Conservation (phyloP, 345 rosid species). For the Brassica incana region DNA sequence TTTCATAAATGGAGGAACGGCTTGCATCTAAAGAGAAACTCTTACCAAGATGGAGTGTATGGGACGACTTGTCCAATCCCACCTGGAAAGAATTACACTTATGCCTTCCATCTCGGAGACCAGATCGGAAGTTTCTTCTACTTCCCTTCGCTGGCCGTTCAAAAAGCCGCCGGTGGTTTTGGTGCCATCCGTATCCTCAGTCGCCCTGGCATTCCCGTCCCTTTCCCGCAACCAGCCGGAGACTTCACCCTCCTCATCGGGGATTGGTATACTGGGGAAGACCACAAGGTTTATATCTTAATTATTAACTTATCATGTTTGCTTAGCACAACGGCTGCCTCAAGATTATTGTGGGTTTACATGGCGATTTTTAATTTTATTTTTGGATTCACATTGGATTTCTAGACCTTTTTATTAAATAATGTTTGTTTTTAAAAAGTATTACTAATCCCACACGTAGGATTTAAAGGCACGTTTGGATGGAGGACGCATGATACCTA, state of each 20-base stretch:
- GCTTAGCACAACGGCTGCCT: not conserved
- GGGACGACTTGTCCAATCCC: conserved; percentile 98
- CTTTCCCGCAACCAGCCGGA: conserved; percentile 72
- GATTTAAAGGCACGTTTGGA: conserved; percentile 52
- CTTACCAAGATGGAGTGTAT: conserved; percentile 78
- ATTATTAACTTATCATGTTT: not conserved
- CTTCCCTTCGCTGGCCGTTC: conserved; percentile 83
- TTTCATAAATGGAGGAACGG: conserved; percentile 64
- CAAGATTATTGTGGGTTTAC: not conserved
- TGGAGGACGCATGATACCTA: conserved; percentile 54
- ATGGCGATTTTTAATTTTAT: not conserved
- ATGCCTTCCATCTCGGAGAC: conserved; percentile 74
- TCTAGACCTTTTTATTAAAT: not conserved
- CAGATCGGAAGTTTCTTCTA: conserved; percentile 91
- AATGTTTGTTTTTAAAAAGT: not conserved
- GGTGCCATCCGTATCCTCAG: conserved; percentile 82
- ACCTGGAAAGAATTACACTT: conserved; percentile 84
- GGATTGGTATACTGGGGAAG: conserved; percentile 62
- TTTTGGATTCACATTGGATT: not conserved
- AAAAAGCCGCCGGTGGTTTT: conserved; percentile 92
- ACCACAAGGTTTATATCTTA: conserved; percentile 55
- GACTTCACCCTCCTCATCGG: conserved; percentile 81
- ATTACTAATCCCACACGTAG: conserved; percentile 36
- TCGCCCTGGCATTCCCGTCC: conserved; percentile 84
- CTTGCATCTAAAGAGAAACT: conserved; percentile 81